A percentile compares a stretch with the other conserved stretches of the same genome.
Conservation (phyloP, 108 stramenopile genomes). For the Cyclotella atomus region DNA sequence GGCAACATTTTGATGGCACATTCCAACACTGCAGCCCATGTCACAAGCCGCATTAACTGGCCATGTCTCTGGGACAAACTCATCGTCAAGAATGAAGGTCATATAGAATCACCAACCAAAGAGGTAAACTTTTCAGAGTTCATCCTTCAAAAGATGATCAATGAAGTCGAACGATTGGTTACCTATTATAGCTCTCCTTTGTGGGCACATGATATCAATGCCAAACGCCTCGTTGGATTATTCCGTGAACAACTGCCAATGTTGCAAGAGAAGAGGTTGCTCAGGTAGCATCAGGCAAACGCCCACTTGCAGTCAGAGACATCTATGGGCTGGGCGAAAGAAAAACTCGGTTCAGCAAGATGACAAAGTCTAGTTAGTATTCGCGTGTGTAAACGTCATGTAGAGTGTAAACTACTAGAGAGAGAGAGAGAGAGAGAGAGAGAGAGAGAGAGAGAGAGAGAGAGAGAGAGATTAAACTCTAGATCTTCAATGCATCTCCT, state of each 20-base stretch:
- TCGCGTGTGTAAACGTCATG: no score
- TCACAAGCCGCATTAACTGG: background rate
- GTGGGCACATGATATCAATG: conserved; percentile 1
- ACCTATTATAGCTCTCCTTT: conserved; percentile 3
- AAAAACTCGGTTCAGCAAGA: background rate
- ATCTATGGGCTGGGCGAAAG: conserved; percentile 6
- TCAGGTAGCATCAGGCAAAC: background rate
- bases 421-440: no score
- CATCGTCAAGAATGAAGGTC: conserved; percentile 2
- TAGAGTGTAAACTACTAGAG: no score
- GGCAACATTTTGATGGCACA: background rate
- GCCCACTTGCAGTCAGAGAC: background rate
- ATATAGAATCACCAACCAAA: background rate
- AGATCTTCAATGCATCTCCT: no score
- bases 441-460: no score
- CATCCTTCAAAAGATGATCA: conserved; percentile 8
- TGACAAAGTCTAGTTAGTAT: no score
- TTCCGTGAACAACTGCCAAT: conserved; percentile 3
- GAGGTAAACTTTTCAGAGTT: background rate
- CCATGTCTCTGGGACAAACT: background rate
- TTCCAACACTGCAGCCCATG: background rate
- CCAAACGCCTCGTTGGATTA: conserved; percentile 9
- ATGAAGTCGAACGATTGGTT: conserved; percentile 8
- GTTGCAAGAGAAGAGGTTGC: conserved; percentile 1
- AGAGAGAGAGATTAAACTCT: no score